Base-by-base conservation (phyloP, 2,329 filamentous ascomycete species). In the Xylogone sp. region DNA sequence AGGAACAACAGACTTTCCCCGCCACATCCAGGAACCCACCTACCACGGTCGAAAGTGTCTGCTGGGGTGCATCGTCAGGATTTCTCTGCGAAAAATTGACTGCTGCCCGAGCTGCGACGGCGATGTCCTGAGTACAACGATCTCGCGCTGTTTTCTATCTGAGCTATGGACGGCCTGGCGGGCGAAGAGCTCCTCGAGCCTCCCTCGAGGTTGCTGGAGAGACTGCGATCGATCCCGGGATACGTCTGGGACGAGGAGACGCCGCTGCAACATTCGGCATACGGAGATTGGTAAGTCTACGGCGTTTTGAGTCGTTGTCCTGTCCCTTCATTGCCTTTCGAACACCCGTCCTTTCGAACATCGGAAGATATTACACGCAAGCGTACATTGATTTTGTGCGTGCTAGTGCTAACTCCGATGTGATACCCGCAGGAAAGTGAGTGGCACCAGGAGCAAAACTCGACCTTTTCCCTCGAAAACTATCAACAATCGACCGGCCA, bases 261-360 rank as follows among this genome's bases (percentile, higher is more conserved):
- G 51, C 68, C 68, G 21, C 79, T 79, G 16, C 72, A 77, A 49
- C 81, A 83, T 63, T 78, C 79, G 52, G 88, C 84, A 61, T 96
- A 96, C 70, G 90, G 93, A 67, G 90, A 90, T 73, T 96, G 90
- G 89, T 82, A 72, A 60, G 69, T 62, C n/a, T n/a, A n/a, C n/a
- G n/a, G n/a, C n/a, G n/a, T n/a, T n/a, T n/a, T n/a, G n/a, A n/a
- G n/a, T n/a, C n/a, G n/a, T n/a, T n/a, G n/a, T n/a, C n/a, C n/a
- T n/a, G n/a, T n/a, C n/a, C n/a, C n/a, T n/a, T n/a, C n/a, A n/a
- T n/a, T n/a, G n/a, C n/a, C n/a, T n/a, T n/a, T n/a, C n/a, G n/a
- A n/a, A n/a, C n/a, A n/a, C n/a, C n/a, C n/a, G n/a, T n/a, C n/a
- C n/a, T n/a, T n/a, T n/a, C n/a, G n/a, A n/a, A n/a, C n/a, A n/a